Base-by-base conservation (phyloP, 2,329 filamentous ascomycete genomes). In the Xylaria sp. region DNA sequence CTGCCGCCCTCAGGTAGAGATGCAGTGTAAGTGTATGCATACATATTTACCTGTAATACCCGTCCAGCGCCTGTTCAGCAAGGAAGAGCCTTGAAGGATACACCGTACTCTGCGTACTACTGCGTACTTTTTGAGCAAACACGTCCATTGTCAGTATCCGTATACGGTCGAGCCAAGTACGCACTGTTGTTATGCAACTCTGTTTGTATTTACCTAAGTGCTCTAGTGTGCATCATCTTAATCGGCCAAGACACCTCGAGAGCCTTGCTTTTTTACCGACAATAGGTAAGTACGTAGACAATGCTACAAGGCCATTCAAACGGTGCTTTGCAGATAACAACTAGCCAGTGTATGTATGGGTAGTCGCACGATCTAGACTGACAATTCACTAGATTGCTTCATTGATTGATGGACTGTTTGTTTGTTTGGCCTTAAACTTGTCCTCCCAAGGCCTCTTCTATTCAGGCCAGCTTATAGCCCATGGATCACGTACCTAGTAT, bases 181-280 rank as follows among this genome's bases (percentile, higher is more conserved):
- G 24, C 68, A 70, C 64, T 70, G 68, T 65, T 4, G 36, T 60
- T 70, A 57, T 69, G 68, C 68, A 64, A 42, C 54, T 45, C 60
- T 60, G 65, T 66, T 70, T 70, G 68, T 65, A 59, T 45, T 12
- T 47, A 11, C 3, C 50, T 54, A 61, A 27, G 24, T 27, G 24
- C 24, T 36, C 27, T 14, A 47, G 4, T 48, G 19, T 45, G 65
- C 36, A 62, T 50, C 34, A 39, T 62, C 14, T 54, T 56, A 59
- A 54, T 51, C 39, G 27, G 53, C 58, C 48, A 60, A 60, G 36
- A 64, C 53, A 36, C 32, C 47, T 42, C 48, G 48, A 61, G 42
- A 61, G 42, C 54, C 64, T 58, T 58, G 56, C 58, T 56, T 58
- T 27, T 61, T 59, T 59, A 47, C 47, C 45, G 24, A 21, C 32